Evolutionary conservation across 257 asterid species (phyloP), one percentile per base, ranked within the genome.

Genomic region (Primulina eburnea): DNA sequence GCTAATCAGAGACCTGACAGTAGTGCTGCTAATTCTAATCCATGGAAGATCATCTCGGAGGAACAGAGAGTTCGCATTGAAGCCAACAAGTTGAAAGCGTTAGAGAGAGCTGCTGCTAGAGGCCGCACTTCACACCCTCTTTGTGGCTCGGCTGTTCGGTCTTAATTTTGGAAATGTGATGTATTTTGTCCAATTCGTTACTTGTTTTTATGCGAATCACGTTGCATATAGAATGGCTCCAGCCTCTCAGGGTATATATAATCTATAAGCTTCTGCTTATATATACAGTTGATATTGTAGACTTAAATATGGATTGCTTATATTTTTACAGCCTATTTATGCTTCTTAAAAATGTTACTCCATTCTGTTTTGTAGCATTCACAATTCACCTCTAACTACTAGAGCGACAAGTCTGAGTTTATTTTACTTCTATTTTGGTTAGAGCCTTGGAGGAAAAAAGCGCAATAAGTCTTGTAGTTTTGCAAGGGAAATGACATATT

Each of bases 101-200:
- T 92, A 40, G 90, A 86, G 83, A 90, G 82, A 79, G 90, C 97
- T 70, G 90, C 92, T 66, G 92, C 95, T 50, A 85, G 89, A 5
- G 20, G 57, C 21, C 20, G 8, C 0, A 0, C 57, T 16, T 50
- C 57, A 50, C 57, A 3, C 6, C 57, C 3, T 50, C 8, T 17
- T 5, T 50, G 57, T 50, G 57, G 57, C 57, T 50, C 57, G 2
- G 7, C 20, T 17, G 5, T 50, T 6, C 7, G 0, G 57, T 5
- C 21, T 50, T 17, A 16, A 50, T 50, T 14, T 50, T 17, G 21
- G 57, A 14, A 50, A 50, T 50, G 8, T 17, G 21, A 50, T 50
- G 57, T 5, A 16, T 50, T 50, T 50, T 50, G 57, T 50, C 57
- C 3, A 5, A 43, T 4, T 43, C 0, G 8, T 5, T 1, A 47